Base-by-base conservation (phyloP, 164 flowering plant species). In the Buxus sempervirens region DNA sequence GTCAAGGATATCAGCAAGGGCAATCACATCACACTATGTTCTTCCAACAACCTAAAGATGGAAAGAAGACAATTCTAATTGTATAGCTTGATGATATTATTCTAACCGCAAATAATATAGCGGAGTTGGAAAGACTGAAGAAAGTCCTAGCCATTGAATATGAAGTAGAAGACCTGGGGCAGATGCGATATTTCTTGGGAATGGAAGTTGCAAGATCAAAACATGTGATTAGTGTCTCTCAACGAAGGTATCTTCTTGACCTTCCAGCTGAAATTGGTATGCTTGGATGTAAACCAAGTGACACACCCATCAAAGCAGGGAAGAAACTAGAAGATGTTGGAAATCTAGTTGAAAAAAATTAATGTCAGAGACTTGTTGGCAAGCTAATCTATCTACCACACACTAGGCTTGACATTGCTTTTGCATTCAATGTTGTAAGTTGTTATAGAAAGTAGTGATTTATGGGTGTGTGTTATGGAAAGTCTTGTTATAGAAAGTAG, bases 21-120 rank as follows among this genome's bases (percentile, higher is more conserved):
- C 54, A 63, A n/a, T 51, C 54, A 3, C 54, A 63, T 45, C 65
- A 63, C 24, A 63, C 65, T 42, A 19, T 63, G 1, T 42, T 45
- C 38, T 23, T 63, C 45, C 0, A 42, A 22, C 45, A 51, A 63
- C 15, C 41, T 26, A 13, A 32, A 32, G 19, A 5, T 19, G 27
- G 9, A 1, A 24, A 15, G 3, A 63, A 21, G 24, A 45, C 27
- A 19, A 19, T 51, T 16, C 45, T 63, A 45, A 45, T 10, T 45
- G 51, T 45, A 45, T 45, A 45, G 4, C 13, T 42, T 1, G 54
- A 63, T 24, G 54, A 63, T 45, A 63, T 63, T 1, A 20, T 63
- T 25, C 14, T 41, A 9, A 63, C 65, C 19, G 13, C 54, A 0
- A 13, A 63, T 42, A 24, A 63, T 63, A 2, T 5, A 19, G 14